A percentile compares a stretch with the other conserved stretches of the same genome.
Evolutionary conservation across 2,329 filamentous ascomycete genomes (phyloP).

Genomic region (Geoglossum cookeanum): DNA sequence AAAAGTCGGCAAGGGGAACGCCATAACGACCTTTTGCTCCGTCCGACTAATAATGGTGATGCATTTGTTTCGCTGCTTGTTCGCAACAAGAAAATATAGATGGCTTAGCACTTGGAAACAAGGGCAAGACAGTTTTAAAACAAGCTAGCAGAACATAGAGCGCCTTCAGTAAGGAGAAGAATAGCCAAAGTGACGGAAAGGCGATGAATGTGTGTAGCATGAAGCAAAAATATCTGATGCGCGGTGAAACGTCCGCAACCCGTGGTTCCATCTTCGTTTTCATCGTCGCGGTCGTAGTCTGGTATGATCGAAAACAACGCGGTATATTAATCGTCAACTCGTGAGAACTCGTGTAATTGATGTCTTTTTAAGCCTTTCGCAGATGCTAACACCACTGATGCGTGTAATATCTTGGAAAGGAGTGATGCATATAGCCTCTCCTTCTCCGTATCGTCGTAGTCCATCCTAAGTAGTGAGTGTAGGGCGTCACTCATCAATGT

Average conservation of each 20-base stretch:
- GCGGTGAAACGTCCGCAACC: neutral
- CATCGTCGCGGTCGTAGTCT: neutral
- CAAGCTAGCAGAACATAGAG: neutral
- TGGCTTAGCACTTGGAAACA: neutral
- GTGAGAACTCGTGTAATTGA: slow-evolving; percentile 2
- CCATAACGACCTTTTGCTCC: neutral
- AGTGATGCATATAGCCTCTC: neutral
- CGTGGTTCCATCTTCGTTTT: neutral
- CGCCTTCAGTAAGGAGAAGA: neutral
- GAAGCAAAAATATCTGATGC: neutral
- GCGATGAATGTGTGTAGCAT: neutral
- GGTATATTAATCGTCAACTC: slow-evolving; percentile 2
- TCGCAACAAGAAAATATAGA: neutral
- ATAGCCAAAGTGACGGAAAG: neutral
- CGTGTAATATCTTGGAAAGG: slow-evolving; percentile 2
- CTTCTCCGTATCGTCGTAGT: neutral
- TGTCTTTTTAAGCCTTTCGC: neutral
- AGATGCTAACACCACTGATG: slow-evolving; percentile 2
- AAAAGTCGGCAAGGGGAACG: neutral
- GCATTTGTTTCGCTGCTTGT: neutral
- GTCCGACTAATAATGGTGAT: neutral
- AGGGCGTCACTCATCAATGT: neutral
- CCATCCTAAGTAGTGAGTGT: neutral
- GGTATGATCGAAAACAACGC: slow-evolving; percentile 1
- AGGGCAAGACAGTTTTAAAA: neutral